These are phyloP conservation scores for Biscogniauxia sp. DNA, from an alignment of 2,329 filamentous ascomycete species.

Conservation along the genomic window DNA sequence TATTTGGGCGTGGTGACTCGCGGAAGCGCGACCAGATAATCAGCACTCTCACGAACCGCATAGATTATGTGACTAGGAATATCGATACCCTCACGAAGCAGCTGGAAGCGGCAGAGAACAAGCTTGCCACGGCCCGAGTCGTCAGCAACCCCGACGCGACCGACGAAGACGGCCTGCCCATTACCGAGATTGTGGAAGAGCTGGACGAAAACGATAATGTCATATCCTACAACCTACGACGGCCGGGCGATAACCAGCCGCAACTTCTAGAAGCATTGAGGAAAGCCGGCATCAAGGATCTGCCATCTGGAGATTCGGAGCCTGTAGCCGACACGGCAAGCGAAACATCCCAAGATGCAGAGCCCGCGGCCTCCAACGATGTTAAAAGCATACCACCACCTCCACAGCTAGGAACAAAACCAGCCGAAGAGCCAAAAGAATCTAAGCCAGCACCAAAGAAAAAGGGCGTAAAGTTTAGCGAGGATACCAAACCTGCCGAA, in stretches of 20 bases:
- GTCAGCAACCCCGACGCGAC: constrained; percentile 58
- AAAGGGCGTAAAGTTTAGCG: constrained; percentile 63
- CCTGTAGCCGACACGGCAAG: constrained; percentile 12
- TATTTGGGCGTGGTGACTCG: constrained; percentile 40
- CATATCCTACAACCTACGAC: constrained; percentile 63
- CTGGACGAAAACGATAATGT: constrained; percentile 89
- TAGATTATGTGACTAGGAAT: constrained; percentile 89
- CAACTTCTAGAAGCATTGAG: constrained; percentile 70
- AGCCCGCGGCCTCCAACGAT: constrained; percentile 5
- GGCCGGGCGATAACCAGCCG: constrained; percentile 64
- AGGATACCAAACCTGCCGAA: constrained; percentile 54
- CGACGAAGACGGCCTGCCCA: constrained; percentile 69
- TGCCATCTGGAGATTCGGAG: constrained; percentile 26
- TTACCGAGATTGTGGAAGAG: constrained; percentile 90
- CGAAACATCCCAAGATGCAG: constrained; percentile 15
- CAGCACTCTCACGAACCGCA: constrained; percentile 67
- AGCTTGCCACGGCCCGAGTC: constrained; percentile 62
- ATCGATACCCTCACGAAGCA: constrained; percentile 61
- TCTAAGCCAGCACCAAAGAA: constrained; percentile 29
- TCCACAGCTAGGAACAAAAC: constrained; percentile 1
- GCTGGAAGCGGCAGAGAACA: constrained; percentile 63
- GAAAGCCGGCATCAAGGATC: constrained; percentile 68
- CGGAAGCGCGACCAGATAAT: constrained; percentile 63
- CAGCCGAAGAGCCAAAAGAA: constrained; percentile 7
- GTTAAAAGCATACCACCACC: neutral